phyloP scores from a whole-genome alignment of 495 filamentous ascomycete species.

The Aspergillus asperescens region DNA sequence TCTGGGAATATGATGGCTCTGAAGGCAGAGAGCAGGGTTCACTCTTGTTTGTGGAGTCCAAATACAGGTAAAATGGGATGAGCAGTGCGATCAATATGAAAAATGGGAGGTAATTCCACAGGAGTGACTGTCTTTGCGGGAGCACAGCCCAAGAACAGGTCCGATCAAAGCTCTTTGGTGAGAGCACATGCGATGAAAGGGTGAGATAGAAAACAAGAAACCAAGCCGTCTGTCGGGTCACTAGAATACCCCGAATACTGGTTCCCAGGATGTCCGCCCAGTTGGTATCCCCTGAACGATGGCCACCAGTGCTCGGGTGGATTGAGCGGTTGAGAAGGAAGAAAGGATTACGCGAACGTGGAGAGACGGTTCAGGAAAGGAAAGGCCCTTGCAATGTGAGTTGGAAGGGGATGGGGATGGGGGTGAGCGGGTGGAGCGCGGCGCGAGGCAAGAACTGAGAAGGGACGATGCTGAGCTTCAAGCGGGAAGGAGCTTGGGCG shows the following conservation, averaged over 20 bases:
- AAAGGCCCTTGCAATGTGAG: constrained; percentile 15
- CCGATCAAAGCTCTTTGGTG: constrained; percentile 16
- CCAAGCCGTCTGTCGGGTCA: constrained; percentile 9
- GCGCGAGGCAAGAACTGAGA: constrained; percentile 17
- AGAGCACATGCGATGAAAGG: constrained; percentile 16
- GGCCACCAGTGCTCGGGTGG: constrained; percentile 11
- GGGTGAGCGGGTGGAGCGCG: constrained; percentile 18
- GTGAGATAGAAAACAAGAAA: constrained; percentile 5
- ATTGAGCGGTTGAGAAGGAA: neutral
- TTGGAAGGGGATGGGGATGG: constrained; percentile 11
- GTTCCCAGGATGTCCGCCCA: constrained; percentile 11
- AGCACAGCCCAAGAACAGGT: constrained; percentile 19
- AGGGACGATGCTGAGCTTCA: constrained; percentile 19
- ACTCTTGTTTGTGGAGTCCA: constrained; percentile 25
- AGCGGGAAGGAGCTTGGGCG: constrained; percentile 14
- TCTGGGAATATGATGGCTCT: constrained; percentile 15
- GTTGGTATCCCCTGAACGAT: constrained; percentile 18
- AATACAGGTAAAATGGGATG: constrained; percentile 32
- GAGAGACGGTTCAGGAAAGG: neutral
- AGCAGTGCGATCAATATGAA: constrained; percentile 14
- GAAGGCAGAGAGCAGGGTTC: constrained; percentile 14
- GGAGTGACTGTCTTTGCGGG: constrained; percentile 13
- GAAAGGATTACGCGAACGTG: neutral
- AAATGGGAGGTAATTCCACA: constrained; percentile 21
- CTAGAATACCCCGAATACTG: constrained; percentile 7